Conservation (phyloP, 768 basidiomycete genomes). For the Lactarius tabidus region DNA sequence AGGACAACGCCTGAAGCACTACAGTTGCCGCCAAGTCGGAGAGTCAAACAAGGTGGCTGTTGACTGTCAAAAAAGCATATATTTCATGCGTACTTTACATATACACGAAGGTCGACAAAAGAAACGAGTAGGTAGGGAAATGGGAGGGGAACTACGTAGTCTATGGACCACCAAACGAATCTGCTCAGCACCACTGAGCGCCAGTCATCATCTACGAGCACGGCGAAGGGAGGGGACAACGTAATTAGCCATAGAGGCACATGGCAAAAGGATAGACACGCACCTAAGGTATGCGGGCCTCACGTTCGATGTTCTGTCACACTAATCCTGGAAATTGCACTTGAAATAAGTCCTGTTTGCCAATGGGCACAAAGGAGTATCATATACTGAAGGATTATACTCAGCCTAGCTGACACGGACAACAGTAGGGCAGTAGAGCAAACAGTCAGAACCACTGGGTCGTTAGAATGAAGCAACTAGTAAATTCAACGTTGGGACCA, state of each 20-base stretch:
- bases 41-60: slow-evolving; percentile 35
- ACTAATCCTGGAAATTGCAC: not conserved
- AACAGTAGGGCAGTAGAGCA: not conserved
- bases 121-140: not conserved
- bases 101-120: slow-evolving; percentile 11
- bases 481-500: not conserved
- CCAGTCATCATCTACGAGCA: not conserved
- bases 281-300: not conserved
- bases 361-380: not conserved
- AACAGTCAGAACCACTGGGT: not conserved
- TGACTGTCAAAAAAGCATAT: slow-evolving; percentile 28
- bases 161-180: not conserved
- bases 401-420: not conserved
- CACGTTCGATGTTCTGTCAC: not conserved
- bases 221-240: not conserved
- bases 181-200: not conserved
- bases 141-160: not conserved
- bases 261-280: not conserved
- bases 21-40: slow-evolving; percentile 29
- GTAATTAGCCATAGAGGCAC: not conserved
- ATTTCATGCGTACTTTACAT: slow-evolving; percentile 21
- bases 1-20: slow-evolving; percentile 8
- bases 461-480: not conserved
- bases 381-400: not conserved
- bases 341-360: not conserved